phyloP scores from a whole-genome alignment of 352 stramenopile genomes.

The Pythium guiyangense region DNA sequence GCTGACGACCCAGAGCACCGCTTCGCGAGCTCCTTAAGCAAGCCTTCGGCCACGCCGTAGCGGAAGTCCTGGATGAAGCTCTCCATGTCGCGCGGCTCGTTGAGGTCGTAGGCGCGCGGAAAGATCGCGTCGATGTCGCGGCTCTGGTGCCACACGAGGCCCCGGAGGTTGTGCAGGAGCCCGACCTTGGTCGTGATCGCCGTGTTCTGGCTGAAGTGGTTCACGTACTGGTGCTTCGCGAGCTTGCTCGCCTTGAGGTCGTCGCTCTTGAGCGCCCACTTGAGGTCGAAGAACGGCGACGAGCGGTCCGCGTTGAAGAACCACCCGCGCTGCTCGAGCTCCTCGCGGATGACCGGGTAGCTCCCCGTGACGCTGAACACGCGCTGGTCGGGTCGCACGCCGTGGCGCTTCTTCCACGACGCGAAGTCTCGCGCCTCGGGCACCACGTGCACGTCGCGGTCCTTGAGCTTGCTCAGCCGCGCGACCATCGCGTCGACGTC shows the following conservation, averaged over 20 bases:
- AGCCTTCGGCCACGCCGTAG: constrained; percentile 70
- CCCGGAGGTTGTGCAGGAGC: constrained; percentile 80
- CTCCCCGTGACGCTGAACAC: constrained; percentile 91
- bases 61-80: constrained; percentile 90
- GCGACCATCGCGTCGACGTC: constrained; percentile 70
- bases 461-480: constrained; percentile 70
- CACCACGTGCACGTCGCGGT: constrained; percentile 58
- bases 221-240: constrained; percentile 84
- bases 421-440: constrained; percentile 76
- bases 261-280: constrained; percentile 89
- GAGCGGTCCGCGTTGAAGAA: constrained; percentile 79
- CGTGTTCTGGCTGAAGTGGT: constrained; percentile 91
- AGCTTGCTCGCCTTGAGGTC: constrained; percentile 79
- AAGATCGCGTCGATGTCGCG: constrained; percentile 83
- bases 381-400: constrained; percentile 63
- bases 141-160: constrained; percentile 75
- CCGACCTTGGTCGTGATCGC: constrained; percentile 91
- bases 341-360: constrained; percentile 90
- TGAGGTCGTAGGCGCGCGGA: constrained; percentile 88
- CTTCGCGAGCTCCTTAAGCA: constrained; percentile 71
- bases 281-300: constrained; percentile 89
- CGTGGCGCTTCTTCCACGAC: constrained; percentile 89
- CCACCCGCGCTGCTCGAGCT: constrained; percentile 87
- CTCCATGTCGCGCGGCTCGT: constrained; percentile 75
- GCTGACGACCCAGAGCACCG: constrained; percentile 16